A percentile compares a stretch with the other conserved stretches of the same genome.
Conservation (phyloP, 73 alveolate species). For the Paraurostyla sp. region DNA sequence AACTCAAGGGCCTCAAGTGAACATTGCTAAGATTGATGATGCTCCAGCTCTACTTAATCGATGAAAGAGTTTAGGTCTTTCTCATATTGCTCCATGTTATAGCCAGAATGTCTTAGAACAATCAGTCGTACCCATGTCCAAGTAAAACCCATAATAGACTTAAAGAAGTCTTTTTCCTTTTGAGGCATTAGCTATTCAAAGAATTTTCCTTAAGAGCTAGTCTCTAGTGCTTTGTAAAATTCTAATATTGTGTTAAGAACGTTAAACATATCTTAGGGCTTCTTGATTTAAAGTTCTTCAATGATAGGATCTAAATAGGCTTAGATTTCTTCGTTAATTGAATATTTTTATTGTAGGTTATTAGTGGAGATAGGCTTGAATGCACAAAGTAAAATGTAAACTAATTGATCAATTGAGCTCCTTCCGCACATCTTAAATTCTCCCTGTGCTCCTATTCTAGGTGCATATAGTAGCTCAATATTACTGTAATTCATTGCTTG, state of each 20-base stretch:
- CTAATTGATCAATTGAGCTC: slow-evolving; percentile 4
- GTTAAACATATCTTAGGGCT: not conserved
- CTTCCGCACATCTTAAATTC: slow-evolving; percentile 25
- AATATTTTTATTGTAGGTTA: not conserved
- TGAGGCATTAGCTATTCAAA: not conserved
- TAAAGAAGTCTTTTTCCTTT: slow-evolving; percentile 34
- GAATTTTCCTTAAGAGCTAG: not conserved
- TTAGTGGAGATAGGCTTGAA: slow-evolving; percentile 30
- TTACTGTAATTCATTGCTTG: not conserved
- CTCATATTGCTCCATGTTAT: slow-evolving; percentile 14
- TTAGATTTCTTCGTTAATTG: not conserved
- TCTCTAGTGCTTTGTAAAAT: not conserved
- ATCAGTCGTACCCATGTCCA: slow-evolving; percentile 51
- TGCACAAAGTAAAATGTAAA: not conserved
- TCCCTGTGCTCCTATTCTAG: not conserved
- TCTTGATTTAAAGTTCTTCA: not conserved
- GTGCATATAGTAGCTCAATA: not conserved
- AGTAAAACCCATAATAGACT: slow-evolving; percentile 23
- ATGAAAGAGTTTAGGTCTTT: slow-evolving; percentile 40
- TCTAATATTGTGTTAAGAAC: not conserved
- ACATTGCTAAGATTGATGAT: slow-evolving; percentile 14
- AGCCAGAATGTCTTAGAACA: not conserved
- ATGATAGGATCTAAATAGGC: not conserved
- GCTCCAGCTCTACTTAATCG: slow-evolving; percentile 50
- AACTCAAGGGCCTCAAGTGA: slow-evolving; percentile 63